A percentile compares a stretch with the other conserved stretches of the same genome.
Evolutionary conservation across 78 protist genomes (phyloP).

Genomic region (Dictyostelium citrinum): DNA sequence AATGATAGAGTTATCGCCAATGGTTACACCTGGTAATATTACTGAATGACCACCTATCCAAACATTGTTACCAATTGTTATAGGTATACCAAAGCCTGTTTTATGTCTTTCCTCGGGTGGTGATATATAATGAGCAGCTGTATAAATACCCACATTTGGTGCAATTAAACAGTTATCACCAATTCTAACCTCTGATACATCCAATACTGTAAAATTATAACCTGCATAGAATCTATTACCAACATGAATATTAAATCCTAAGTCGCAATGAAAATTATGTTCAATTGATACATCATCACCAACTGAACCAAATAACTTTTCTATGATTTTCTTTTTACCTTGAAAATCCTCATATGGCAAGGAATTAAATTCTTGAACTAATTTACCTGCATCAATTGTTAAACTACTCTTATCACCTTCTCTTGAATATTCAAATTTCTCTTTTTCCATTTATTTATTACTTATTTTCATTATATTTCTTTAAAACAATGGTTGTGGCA

Average conservation of each 20-base stretch:
- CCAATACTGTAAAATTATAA: conserved; percentile 23
- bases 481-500: no score
- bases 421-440: neutral
- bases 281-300: conserved; percentile 12
- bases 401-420: neutral
- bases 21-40: conserved; percentile 72
- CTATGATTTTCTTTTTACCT: neutral
- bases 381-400: neutral
- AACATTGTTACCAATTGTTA: conserved; percentile 68
- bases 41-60: conserved; percentile 73
- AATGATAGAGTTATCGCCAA: conserved; percentile 60
- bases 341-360: neutral
- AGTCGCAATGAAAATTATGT: conserved; percentile 80
- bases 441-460: neutral
- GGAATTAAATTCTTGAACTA: neutral
- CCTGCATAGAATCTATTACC: conserved; percentile 57
- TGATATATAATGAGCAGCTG: conserved; percentile 81
- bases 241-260: conserved; percentile 68
- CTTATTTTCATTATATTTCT: neutral
- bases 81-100: conserved; percentile 29
- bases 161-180: conserved; percentile 70
- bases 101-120: neutral
- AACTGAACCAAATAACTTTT: neutral
- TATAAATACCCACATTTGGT: conserved; percentile 80
- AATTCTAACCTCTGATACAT: conserved; percentile 20